Conservation (phyloP, 2,329 filamentous ascomycete genomes). For the Emydomyces testavorans region DNA sequence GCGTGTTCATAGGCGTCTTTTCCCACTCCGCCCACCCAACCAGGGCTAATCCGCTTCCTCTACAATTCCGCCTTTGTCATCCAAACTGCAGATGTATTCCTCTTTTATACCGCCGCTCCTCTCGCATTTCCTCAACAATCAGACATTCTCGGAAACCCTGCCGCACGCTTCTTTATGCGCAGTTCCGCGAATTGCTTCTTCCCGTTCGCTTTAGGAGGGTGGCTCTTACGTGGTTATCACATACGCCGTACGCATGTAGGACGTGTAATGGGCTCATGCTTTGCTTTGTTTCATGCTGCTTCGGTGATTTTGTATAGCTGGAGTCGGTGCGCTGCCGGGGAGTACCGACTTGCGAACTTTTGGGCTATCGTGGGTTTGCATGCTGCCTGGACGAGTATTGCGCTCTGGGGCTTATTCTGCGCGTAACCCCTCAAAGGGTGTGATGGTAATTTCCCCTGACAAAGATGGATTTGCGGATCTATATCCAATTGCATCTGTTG, state of each 20-base stretch:
- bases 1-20: conserved; percentile 2
- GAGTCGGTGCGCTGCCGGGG: conserved; percentile 12
- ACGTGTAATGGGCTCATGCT: conserved; percentile 12
- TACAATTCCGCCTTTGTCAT: conserved; percentile 13
- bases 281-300: conserved; percentile 13
- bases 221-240: conserved; percentile 14
- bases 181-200: conserved; percentile 9
- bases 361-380: conserved; percentile 14
- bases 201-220: conserved; percentile 9
- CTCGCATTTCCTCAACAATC: conserved; percentile 14
- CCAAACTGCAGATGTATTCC: conserved; percentile 11
- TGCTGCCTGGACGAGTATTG: conserved; percentile 9
- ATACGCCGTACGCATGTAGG: conserved; percentile 15
- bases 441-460: not conserved
- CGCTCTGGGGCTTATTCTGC: conserved; percentile 10
- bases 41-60: conserved; percentile 14
- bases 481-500: not conserved
- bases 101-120: conserved; percentile 15
- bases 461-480: not conserved
- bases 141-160: conserved; percentile 10
- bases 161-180: conserved; percentile 15
- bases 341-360: conserved; percentile 14
- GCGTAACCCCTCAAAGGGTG: not conserved
- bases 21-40: conserved; percentile 8
- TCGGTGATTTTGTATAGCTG: conserved; percentile 12